phyloP scores from a whole-genome alignment of 1,284 basidiomycete species.

The Fomitopsis betulina region DNA sequence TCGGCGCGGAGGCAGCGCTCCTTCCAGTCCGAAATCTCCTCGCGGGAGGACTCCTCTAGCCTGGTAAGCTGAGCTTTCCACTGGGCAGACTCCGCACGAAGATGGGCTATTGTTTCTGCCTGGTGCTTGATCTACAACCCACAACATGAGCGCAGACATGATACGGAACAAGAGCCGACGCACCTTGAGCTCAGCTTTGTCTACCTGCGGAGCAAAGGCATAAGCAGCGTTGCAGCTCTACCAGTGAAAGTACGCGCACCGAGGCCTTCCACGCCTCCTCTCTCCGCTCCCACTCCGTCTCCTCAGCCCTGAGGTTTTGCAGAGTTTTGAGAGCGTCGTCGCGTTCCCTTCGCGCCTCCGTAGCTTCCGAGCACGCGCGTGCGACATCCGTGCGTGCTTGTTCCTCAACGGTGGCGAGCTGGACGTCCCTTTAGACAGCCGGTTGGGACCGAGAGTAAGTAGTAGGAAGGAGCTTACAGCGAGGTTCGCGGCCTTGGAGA shows the following conservation, averaged over 20 bases:
- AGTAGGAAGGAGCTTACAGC: slow-evolving; percentile 18
- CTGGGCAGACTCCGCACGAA: slow-evolving; percentile 57
- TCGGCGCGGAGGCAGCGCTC: slow-evolving; percentile 67
- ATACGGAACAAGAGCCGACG: slow-evolving; percentile 10
- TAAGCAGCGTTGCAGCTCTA: slow-evolving; percentile 1
- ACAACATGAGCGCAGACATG: not conserved
- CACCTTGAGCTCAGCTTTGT: slow-evolving; percentile 56
- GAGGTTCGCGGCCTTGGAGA: slow-evolving; percentile 23
- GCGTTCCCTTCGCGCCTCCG: slow-evolving; percentile 45
- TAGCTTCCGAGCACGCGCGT: slow-evolving; percentile 25
- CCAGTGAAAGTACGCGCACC: slow-evolving; percentile 34
- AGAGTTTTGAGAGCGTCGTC: slow-evolving; percentile 49
- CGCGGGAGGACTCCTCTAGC: slow-evolving; percentile 41
- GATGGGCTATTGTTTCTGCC: slow-evolving; percentile 51
- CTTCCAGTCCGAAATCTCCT: slow-evolving; percentile 57
- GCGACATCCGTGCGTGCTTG: slow-evolving; percentile 29
- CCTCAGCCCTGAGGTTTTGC: slow-evolving; percentile 40
- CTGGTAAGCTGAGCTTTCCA: slow-evolving; percentile 68
- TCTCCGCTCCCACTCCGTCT: slow-evolving; percentile 46
- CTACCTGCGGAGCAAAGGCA: slow-evolving; percentile 33
- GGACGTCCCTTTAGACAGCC: not conserved
- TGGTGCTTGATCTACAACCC: slow-evolving; percentile 49
- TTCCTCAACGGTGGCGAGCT: slow-evolving; percentile 26
- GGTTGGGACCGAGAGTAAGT: not conserved
- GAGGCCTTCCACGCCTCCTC: slow-evolving; percentile 43